These are phyloP conservation scores for Trichopus zeylanicus DNA, from an alignment of 116 monocot species.

Conservation along the genomic window DNA sequence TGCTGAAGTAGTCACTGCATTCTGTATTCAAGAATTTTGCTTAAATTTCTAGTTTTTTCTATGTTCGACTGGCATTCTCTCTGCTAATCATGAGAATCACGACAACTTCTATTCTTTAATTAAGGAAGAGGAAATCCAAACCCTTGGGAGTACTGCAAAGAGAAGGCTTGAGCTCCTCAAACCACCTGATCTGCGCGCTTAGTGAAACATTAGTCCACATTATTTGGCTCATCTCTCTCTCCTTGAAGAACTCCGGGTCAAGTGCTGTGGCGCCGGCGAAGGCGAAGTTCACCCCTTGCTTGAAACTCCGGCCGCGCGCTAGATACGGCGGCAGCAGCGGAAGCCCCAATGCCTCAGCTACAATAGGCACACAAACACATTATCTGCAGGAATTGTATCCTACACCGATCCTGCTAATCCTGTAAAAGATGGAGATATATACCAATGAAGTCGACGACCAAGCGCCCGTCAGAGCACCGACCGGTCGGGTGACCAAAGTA, in stretches of 20 bases:
- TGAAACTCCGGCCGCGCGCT: constrained; percentile 5
- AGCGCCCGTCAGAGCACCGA: constrained; percentile 33
- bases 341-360: constrained; percentile 33
- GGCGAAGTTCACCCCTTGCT: constrained; percentile 44
- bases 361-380: background rate
- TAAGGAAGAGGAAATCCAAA: background rate
- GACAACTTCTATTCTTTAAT: background rate
- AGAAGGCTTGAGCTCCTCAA: constrained; percentile 31
- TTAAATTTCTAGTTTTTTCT: no score
- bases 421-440: background rate
- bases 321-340: constrained; percentile 38
- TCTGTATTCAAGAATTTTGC: constrained; percentile 13
- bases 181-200: constrained; percentile 37
- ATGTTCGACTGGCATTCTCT: no score
- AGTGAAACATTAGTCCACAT: constrained; percentile 15
- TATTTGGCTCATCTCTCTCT: background rate
- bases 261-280: constrained; percentile 50
- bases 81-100: background rate
- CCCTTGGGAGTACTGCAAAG: constrained; percentile 25
- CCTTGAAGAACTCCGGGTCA: constrained; percentile 19
- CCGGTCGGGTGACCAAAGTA: constrained; percentile 34
- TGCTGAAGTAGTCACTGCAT: constrained; percentile 26
- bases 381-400: no score
- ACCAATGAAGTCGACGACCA: constrained; percentile 45
- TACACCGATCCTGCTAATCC: no score